phyloP scores from a whole-genome alignment of 257 asterid genomes.

The Paraleonurus japonicus region DNA sequence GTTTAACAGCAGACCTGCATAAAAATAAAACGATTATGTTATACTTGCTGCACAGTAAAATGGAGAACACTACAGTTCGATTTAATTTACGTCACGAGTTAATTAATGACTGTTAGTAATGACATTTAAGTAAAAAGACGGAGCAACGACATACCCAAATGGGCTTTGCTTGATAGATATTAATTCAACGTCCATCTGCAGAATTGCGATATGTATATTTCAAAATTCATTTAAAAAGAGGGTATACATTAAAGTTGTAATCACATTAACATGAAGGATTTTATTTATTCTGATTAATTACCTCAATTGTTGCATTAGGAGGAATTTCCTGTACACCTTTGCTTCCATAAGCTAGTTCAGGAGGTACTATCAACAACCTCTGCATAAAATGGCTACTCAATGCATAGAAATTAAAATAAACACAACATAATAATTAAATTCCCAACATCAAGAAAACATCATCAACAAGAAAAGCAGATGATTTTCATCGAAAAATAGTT shows the following conservation, averaged over 20 bases:
- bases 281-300: conserved; percentile 9
- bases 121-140: background rate
- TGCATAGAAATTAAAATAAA: background rate
- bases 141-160: conserved; percentile 60
- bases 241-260: background rate
- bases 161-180: conserved; percentile 87
- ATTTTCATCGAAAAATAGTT: background rate
- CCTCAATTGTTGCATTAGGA: conserved; percentile 97
- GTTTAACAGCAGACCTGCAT: conserved; percentile 85
- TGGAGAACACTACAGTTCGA: no score
- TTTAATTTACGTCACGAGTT: no score
- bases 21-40: background rate
- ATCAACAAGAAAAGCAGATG: background rate
- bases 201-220: background rate
- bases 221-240: background rate
- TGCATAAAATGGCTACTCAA: conserved; percentile 38
- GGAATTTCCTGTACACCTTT: conserved; percentile 98
- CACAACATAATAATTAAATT: background rate
- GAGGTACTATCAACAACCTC: conserved; percentile 92
- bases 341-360: conserved; percentile 89
- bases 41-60: background rate
- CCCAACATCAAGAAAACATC: background rate
- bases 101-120: no score
- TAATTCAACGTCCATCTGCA: conserved; percentile 85
- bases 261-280: background rate